Evolutionary conservation across 768 basidiomycete species (phyloP), one percentile per base, ranked within the genome.

Genomic region (Melanogaster broomeanus): DNA sequence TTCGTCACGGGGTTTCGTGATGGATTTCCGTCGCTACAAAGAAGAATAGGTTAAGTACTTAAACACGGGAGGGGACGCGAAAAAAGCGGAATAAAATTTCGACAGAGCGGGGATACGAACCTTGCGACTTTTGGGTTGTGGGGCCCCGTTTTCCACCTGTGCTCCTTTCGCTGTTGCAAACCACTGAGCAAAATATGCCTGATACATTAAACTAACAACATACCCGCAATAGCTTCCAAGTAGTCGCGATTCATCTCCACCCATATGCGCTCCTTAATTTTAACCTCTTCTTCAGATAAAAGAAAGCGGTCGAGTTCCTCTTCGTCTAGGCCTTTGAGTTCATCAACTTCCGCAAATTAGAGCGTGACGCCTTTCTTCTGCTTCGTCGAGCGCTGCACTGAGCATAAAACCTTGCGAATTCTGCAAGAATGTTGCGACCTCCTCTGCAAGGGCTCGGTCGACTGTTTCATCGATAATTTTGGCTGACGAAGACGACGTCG

Each of bases 201-300:
- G 8, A 33, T 22, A 42, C 18, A 43, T 45, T 30, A 52, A n/a
- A 34, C n/a, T 35, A 19, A 19, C 37, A 59, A 52, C 57, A 34
- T 52, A 60, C 92, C 89, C 46, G 93, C 93, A 30, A 95, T 75
- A 15, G 87, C 85, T 64, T 93, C 88, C 31, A 98, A 72, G 67
- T 96, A 98, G 28, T 97, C 94, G 59, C 80, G 80, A 67, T 97
- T 97, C 61, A 93, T 75, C 71, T 95, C 93, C 42, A 95, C 92
- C 94, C 94, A 98, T 2, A 97, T 83, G 11, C 91, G 84, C 66
- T 93, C 91, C 68, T 90, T 98, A 62, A 92, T 77, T 65, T 76
- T 83, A 4, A 90, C 87, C 68, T 96, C 93, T 21, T 87, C 88
- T 31, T 87, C 86, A 8, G 78, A 82, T 21, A 94, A 70, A 49